Conservation (phyloP, 1,284 basidiomycete genomes). For the Cutaneotrichosporon sp. region DNA sequence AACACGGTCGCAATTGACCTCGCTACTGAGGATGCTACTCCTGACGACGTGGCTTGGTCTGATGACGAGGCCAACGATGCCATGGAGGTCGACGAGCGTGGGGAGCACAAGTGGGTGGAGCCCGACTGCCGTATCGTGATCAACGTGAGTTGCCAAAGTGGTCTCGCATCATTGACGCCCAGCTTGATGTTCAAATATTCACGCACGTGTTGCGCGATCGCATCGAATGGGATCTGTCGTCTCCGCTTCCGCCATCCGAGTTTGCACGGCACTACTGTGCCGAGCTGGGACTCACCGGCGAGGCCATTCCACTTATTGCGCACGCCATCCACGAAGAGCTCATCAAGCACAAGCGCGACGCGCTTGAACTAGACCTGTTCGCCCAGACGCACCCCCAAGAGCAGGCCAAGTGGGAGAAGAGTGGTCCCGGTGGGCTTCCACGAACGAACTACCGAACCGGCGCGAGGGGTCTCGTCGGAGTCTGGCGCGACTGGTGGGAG, state of each 20-base stretch:
- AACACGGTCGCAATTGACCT: constrained; percentile 63
- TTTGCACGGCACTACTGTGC: constrained; percentile 76
- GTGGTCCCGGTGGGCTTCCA: constrained; percentile 54
- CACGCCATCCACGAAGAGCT: constrained; percentile 94
- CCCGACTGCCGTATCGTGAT: constrained; percentile 79
- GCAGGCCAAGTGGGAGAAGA: constrained; percentile 58
- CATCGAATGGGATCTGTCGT: constrained; percentile 96
- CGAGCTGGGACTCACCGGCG: constrained; percentile 82
- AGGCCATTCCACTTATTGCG: constrained; percentile 80
- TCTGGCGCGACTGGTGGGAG: constrained; percentile 94
- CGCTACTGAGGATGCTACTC: constrained; percentile 33
- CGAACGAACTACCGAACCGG: constrained; percentile 57
- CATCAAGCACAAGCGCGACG: constrained; percentile 88
- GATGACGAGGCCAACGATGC: constrained; percentile 28
- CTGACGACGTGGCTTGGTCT: constrained; percentile 37
- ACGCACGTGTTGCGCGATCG: constrained; percentile 86
- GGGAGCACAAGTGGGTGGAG: constrained; percentile 55
- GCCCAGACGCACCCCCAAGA: constrained; percentile 55
- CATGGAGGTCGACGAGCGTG: constrained; percentile 20
- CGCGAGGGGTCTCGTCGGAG: constrained; percentile 73
- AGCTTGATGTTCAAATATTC: constrained; percentile 98
- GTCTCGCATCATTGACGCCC: constrained; percentile 7
- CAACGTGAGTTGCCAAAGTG: too few relatives aligned
- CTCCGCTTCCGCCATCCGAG: constrained; percentile 78
- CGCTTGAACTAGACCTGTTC: constrained; percentile 84